phyloP scores from a whole-genome alignment of 139 green algal genomes.

The Axilococcus clingmanii region DNA sequence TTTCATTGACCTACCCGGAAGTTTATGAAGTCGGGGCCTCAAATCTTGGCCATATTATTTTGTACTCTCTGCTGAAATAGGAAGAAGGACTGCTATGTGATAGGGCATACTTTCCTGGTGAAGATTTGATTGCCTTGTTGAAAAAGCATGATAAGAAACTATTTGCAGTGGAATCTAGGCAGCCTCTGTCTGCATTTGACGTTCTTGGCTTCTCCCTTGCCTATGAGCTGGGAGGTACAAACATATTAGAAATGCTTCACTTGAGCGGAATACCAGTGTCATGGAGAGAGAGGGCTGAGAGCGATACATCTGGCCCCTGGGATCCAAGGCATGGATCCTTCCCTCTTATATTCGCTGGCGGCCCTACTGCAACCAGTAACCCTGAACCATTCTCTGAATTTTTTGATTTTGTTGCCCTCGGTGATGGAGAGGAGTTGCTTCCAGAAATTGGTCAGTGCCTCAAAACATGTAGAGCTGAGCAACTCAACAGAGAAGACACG shows the following conservation, averaged over 20 bases:
- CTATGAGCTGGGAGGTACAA: conserved; percentile 56
- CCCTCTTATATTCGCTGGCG: conserved; percentile 57
- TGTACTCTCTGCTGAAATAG: conserved; percentile 58
- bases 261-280: conserved; percentile 29
- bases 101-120: conserved; percentile 50
- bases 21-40: conserved; percentile 60
- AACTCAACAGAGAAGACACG: conserved; percentile 40
- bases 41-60: conserved; percentile 70
- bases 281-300: conserved; percentile 29
- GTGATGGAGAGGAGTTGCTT: conserved; percentile 48
- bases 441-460: conserved; percentile 58
- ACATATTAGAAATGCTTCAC: conserved; percentile 62
- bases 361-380: conserved; percentile 65
- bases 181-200: conserved; percentile 45
- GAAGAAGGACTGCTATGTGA: conserved; percentile 52
- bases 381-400: conserved; percentile 68
- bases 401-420: conserved; percentile 63
- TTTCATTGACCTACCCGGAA: conserved; percentile 64
- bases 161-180: conserved; percentile 53
- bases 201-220: conserved; percentile 53
- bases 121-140: conserved; percentile 26
- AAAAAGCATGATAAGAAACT: conserved; percentile 31
- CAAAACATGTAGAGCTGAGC: conserved; percentile 25
- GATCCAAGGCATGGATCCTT: conserved; percentile 29
- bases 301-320: conserved; percentile 25